A percentile compares a stretch with the other conserved stretches of the same genome.
Conservation (phyloP, 2,329 filamentous ascomycete species). For the Plectosphaerella cucumerina region DNA sequence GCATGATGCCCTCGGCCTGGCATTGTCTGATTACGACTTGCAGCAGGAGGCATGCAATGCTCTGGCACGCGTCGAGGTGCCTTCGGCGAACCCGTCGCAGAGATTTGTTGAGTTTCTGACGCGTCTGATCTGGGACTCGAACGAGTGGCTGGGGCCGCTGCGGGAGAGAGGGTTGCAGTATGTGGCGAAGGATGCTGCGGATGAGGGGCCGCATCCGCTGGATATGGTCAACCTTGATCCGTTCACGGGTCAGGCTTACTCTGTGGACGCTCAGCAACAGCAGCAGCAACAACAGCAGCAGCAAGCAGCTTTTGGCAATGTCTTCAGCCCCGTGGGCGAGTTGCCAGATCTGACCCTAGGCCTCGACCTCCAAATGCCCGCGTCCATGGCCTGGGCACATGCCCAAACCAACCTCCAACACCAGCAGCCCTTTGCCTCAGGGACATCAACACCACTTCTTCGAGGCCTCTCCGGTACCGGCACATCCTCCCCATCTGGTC, state of each 20-base stretch:
- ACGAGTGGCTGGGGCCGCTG: slow-evolving; percentile 5
- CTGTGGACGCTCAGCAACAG: neutral
- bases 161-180: neutral
- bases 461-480: neutral
- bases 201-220: neutral
- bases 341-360: too few species aligned
- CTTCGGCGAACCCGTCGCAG: slow-evolving; percentile 6
- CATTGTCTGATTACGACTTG: slow-evolving; percentile 11
- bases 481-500: neutral
- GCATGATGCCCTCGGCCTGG: slow-evolving; percentile 3
- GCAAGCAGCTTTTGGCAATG: too few species aligned
- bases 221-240: neutral
- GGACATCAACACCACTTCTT: neutral
- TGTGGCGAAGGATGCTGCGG: neutral
- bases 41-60: slow-evolving; percentile 14
- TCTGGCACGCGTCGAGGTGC: slow-evolving; percentile 7
- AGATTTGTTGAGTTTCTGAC: slow-evolving; percentile 7
- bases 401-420: too few species aligned
- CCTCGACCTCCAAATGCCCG: too few species aligned
- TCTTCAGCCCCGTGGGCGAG: too few species aligned
- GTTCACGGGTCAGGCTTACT: neutral
- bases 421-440: neutral
- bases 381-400: too few species aligned
- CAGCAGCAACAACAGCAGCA: neutral
- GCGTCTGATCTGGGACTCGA: slow-evolving; percentile 5